A percentile compares a stretch with the other conserved stretches of the same genome.
Conservation (phyloP, 768 basidiomycete species). For the Suillus discolor region DNA sequence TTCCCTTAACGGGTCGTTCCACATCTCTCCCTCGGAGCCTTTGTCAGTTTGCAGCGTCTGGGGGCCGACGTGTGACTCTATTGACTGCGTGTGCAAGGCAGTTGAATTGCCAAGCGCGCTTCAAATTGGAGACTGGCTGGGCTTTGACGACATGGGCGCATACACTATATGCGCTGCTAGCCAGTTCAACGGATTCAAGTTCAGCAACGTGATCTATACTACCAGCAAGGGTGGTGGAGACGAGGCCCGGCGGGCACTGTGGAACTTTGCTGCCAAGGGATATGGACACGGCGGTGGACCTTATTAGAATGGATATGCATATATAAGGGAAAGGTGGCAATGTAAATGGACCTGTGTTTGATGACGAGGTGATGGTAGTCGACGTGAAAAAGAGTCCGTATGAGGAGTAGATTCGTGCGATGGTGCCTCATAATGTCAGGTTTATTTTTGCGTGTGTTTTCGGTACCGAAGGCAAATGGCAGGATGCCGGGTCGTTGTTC, state of each 20-base stretch:
- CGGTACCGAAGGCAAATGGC: constrained; percentile 4
- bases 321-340: not conserved
- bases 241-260: constrained; percentile 56
- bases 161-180: constrained; percentile 98
- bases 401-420: not conserved
- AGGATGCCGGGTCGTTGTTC: constrained; percentile 2
- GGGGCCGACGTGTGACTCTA: constrained; percentile 99
- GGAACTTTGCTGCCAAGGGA: constrained; percentile 47
- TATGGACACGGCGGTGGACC: constrained; percentile 35
- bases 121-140: constrained; percentile 95
- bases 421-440: not conserved
- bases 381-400: not conserved
- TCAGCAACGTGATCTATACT: constrained; percentile 81
- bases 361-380: constrained; percentile 1
- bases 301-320: constrained; percentile 3
- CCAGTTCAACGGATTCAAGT: constrained; percentile 90
- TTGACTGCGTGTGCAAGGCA: constrained; percentile 83
- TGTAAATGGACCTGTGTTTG: not conserved
- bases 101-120: constrained; percentile 66
- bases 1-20: constrained; percentile 67
- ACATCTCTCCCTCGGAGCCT: constrained; percentile 38
- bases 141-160: constrained; percentile 98
- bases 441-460: constrained; percentile 7
- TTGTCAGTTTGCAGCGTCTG: constrained; percentile 75
- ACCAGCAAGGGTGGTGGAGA: constrained; percentile 54